Conservation (phyloP, 257 asterid species). For the Cinchona pubescens region DNA sequence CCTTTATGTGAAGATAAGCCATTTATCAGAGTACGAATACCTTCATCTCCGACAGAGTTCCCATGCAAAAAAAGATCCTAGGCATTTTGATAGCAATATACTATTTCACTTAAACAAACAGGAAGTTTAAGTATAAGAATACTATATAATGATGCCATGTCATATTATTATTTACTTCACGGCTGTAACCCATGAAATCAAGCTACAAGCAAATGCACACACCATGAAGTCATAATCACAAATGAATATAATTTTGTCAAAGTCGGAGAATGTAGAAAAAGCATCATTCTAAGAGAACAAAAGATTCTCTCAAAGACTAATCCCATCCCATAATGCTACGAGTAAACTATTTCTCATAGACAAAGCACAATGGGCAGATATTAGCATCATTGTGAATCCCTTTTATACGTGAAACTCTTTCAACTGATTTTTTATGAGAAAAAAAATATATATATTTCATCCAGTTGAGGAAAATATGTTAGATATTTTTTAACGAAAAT, state of each 20-base stretch:
- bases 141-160: neutral
- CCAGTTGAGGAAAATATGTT: neutral
- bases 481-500: neutral
- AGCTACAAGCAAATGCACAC: neutral
- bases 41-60: constrained; percentile 93
- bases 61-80: constrained; percentile 92
- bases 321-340: neutral
- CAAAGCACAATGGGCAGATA: neutral
- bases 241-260: neutral
- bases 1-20: constrained; percentile 82
- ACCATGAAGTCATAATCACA: neutral
- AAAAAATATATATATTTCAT: neutral
- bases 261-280: neutral
- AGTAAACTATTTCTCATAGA: neutral
- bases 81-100: constrained; percentile 18
- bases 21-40: constrained; percentile 69
- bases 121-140: neutral
- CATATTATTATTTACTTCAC: neutral
- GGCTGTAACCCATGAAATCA: neutral
- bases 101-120: neutral
- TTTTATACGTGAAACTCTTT: neutral
- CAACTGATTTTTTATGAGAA: neutral
- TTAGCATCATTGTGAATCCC: neutral
- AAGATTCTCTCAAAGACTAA: neutral
- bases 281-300: neutral